phyloP scores from a whole-genome alignment of 306 rosid genomes.

The Fragaria iinumae region DNA sequence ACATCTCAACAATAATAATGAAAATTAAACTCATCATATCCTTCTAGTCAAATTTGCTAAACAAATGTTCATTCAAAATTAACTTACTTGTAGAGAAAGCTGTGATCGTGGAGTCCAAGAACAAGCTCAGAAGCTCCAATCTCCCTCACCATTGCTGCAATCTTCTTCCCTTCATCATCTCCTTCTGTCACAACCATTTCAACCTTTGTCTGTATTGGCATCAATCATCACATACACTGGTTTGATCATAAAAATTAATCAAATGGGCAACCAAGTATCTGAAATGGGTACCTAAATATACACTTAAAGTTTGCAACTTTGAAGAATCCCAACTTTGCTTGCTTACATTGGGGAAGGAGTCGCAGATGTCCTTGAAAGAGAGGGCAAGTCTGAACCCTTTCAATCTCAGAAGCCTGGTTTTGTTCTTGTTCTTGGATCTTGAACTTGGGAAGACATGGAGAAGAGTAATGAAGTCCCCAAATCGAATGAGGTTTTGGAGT shows the following conservation, averaged over 20 bases:
- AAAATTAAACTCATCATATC: background rate
- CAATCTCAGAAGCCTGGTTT: slow-evolving; percentile 58
- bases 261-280: background rate
- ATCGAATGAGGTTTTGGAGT: slow-evolving; percentile 63
- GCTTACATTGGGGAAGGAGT: slow-evolving; percentile 56
- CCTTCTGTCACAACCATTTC: slow-evolving; percentile 90
- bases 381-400: slow-evolving; percentile 78
- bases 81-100: slow-evolving; percentile 91
- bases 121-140: slow-evolving; percentile 79
- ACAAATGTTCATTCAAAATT: background rate
- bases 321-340: background rate
- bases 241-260: slow-evolving; percentile 5
- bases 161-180: slow-evolving; percentile 63
- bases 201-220: slow-evolving; percentile 75
- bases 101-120: slow-evolving; percentile 82
- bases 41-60: background rate
- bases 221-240: slow-evolving; percentile 27
- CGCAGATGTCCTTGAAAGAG: slow-evolving; percentile 74
- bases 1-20: slow-evolving; percentile 10
- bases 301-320: background rate
- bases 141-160: slow-evolving; percentile 55
- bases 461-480: slow-evolving; percentile 72
- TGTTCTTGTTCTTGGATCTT: slow-evolving; percentile 55
- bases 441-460: slow-evolving; percentile 66
- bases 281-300: background rate